Conservation (phyloP, 495 filamentous ascomycete genomes). For the Aspergillus affinis region DNA sequence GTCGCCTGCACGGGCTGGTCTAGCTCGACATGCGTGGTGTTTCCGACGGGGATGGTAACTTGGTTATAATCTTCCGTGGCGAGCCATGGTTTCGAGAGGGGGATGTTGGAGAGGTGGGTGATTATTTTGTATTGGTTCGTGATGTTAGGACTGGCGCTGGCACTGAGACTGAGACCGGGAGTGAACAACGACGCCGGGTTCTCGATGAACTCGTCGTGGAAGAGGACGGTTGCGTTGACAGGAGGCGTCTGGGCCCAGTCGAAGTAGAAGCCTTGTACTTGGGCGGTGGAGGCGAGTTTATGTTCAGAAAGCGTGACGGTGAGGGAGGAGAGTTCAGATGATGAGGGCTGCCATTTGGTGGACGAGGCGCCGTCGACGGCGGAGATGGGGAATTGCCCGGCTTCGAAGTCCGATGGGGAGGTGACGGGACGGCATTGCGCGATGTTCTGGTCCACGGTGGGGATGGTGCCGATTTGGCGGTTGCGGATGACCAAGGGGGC, state of each 20-base stretch:
- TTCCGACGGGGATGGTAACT: conserved; percentile 41
- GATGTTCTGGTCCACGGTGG: conserved; percentile 59
- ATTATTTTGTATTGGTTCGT: conserved; percentile 19
- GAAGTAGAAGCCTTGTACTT: conserved; percentile 56
- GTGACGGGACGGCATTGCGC: conserved; percentile 62
- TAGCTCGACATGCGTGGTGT: conserved; percentile 49
- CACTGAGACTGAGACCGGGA: background rate
- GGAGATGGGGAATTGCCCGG: conserved; percentile 71
- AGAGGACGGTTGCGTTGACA: conserved; percentile 51
- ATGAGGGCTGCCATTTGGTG: conserved; percentile 70
- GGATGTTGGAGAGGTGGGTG: conserved; percentile 27
- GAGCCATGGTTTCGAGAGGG: conserved; percentile 40
- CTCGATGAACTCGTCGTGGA: conserved; percentile 48
- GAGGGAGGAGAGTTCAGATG: conserved; percentile 46
- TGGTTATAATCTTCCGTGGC: conserved; percentile 25
- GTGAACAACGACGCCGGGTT: conserved; percentile 18
- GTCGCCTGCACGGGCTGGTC: conserved; percentile 32
- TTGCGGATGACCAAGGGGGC: conserved; percentile 59
- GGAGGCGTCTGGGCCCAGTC: conserved; percentile 69
- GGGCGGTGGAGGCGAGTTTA: conserved; percentile 31
- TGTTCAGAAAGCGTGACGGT: conserved; percentile 50
- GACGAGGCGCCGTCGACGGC: conserved; percentile 68
- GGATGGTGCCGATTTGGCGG: conserved; percentile 45
- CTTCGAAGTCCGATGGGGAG: conserved; percentile 49
- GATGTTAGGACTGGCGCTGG: background rate